These are phyloP conservation scores for Macrolepiota fuliginosa DNA, from an alignment of 768 basidiomycete species.

Conservation along the genomic window DNA sequence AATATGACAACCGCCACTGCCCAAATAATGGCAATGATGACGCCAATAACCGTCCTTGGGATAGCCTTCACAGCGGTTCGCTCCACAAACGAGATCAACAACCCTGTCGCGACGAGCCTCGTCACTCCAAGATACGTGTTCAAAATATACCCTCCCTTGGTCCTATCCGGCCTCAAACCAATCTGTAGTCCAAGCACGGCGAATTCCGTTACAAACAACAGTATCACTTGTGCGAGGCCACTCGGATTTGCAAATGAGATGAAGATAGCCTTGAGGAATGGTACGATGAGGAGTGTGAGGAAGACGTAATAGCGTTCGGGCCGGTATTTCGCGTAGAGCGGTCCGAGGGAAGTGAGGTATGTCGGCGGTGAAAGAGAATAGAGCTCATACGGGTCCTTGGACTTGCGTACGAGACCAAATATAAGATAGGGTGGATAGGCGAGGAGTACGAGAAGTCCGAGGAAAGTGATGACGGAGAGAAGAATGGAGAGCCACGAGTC, in stretches of 20 bases:
- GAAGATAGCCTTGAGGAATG: slow-evolving; percentile 68
- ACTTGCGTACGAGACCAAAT: slow-evolving; percentile 38
- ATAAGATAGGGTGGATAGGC: slow-evolving; percentile 47
- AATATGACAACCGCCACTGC: slow-evolving; percentile 69
- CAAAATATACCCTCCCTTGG: slow-evolving; percentile 70
- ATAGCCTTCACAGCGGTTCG: slow-evolving; percentile 65
- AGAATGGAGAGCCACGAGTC: slow-evolving; percentile 88
- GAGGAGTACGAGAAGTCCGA: slow-evolving; percentile 49
- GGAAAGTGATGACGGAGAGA: slow-evolving; percentile 69
- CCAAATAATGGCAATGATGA: slow-evolving; percentile 69
- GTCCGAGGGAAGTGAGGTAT: slow-evolving; percentile 43
- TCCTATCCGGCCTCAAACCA: slow-evolving; percentile 60
- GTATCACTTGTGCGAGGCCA: slow-evolving; percentile 67
- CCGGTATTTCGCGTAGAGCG: slow-evolving; percentile 69
- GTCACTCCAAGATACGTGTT: slow-evolving; percentile 63
- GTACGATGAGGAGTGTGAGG: slow-evolving; percentile 49
- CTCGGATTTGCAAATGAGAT: slow-evolving; percentile 62
- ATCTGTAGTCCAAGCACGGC: slow-evolving; percentile 52
- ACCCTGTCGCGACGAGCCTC: slow-evolving; percentile 64
- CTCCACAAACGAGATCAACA: slow-evolving; percentile 78
- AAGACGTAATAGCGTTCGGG: slow-evolving; percentile 68
- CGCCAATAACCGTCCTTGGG: slow-evolving; percentile 77
- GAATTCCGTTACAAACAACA: slow-evolving; percentile 65
- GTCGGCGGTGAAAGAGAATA: slow-evolving; percentile 26
- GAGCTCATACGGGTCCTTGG: slow-evolving; percentile 24